A percentile compares a stretch with the other conserved stretches of the same genome.
Conservation (phyloP, 192 early-diverging fungal species). For the Coemansia sp. region DNA sequence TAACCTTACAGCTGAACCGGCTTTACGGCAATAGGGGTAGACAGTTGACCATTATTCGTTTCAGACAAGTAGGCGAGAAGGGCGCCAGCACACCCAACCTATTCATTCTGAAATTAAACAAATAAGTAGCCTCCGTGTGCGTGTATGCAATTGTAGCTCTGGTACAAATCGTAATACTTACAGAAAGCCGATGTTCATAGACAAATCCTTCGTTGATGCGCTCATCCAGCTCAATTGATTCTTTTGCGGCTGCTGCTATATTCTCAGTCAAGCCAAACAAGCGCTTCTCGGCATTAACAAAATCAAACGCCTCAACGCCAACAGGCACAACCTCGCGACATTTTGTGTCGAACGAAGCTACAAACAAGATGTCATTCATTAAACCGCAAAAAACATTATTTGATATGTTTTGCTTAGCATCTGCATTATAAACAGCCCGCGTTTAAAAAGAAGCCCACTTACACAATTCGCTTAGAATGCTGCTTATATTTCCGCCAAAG, state of each 20-base stretch:
- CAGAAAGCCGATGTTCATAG: neutral
- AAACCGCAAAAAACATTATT: neutral
- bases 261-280: neutral
- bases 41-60: neutral
- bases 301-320: slow-evolving; percentile 2
- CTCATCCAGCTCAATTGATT: neutral
- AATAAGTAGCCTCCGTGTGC: slow-evolving; percentile 11
- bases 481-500: neutral
- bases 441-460: neutral
- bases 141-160: neutral
- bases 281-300: neutral
- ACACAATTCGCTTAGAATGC: slow-evolving; percentile 14
- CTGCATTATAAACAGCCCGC: neutral
- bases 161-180: neutral
- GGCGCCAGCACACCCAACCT: slow-evolving; percentile 48
- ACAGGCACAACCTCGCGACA: neutral
- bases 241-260: neutral
- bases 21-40: neutral
- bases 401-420: neutral
- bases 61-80: slow-evolving; percentile 32
- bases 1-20: slow-evolving; percentile 21
- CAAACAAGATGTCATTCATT: neutral
- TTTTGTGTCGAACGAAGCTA: neutral
- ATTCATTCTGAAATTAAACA: neutral
- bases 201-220: neutral